These are phyloP conservation scores for Mycena crocata DNA, from an alignment of 768 basidiomycete genomes.

Conservation along the genomic window DNA sequence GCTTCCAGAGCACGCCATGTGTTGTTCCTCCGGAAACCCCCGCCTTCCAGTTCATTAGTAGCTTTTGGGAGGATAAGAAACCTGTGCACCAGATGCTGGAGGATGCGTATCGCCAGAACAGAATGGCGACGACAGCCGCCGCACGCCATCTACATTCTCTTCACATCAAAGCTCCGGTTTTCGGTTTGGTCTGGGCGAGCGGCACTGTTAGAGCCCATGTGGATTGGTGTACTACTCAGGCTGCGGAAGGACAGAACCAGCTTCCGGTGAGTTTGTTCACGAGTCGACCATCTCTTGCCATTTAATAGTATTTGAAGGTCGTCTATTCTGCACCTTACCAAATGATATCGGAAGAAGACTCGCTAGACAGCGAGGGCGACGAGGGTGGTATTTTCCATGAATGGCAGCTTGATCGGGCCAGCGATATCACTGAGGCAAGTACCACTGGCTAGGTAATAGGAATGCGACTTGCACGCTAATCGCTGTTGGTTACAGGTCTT, in stretches of 20 bases:
- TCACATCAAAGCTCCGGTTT: conserved; percentile 57
- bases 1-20: conserved; percentile 63
- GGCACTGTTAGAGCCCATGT: conserved; percentile 65
- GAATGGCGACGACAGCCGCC: conserved; percentile 64
- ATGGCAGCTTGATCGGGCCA: conserved; percentile 59
- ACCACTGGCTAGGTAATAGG: no score
- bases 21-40: conserved; percentile 57
- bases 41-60: conserved; percentile 65
- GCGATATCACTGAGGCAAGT: conserved; percentile 49
- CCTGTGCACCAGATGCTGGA: conserved; percentile 60
- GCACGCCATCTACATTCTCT: conserved; percentile 63
- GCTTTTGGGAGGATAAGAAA: conserved; percentile 73
- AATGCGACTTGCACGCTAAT: no score
- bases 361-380: conserved; percentile 32
- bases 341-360: conserved; percentile 16
- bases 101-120: conserved; percentile 68
- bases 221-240: conserved; percentile 65
- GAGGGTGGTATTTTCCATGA: conserved; percentile 52
- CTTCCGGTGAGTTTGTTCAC: conserved; percentile 46
- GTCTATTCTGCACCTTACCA: conserved; percentile 64
- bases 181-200: conserved; percentile 67
- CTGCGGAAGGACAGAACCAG: conserved; percentile 41
- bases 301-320: conserved; percentile 43
- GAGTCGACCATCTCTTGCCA: not conserved
- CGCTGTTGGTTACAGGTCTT: conserved; percentile 56